A percentile compares a stretch with the other conserved stretches of the same genome.
Evolutionary conservation across 2,329 filamentous ascomycete species (phyloP).

Genomic region (Aotearoamyces nothofagi): DNA sequence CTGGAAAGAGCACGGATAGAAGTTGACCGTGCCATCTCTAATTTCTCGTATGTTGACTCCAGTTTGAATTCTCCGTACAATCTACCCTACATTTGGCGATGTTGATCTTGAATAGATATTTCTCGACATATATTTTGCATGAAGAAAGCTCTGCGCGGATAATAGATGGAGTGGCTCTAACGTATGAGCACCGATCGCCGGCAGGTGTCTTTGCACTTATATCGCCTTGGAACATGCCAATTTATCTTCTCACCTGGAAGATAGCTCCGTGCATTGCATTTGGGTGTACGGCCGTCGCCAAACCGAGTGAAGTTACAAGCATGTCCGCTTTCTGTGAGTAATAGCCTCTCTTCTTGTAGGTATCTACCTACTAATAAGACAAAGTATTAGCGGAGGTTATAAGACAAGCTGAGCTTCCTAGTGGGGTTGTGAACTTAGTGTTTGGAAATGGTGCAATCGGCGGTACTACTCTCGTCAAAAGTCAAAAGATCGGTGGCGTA

Average conservation of each 20-base stretch:
- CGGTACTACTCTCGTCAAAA: constrained; percentile 2
- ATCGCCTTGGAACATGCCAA: constrained; percentile 22
- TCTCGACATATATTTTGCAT: constrained; percentile 21
- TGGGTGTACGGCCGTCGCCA: constrained; percentile 21
- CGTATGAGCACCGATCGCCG: constrained; percentile 21
- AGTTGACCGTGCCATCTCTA: constrained; percentile 20
- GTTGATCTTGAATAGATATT: no score
- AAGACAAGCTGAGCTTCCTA: constrained; percentile 13
- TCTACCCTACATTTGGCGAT: no score
- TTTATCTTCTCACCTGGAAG: constrained; percentile 22
- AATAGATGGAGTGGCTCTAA: constrained; percentile 18
- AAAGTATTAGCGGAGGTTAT: constrained; percentile 13
- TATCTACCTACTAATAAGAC: background rate
- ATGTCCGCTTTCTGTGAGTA: constrained; percentile 16
- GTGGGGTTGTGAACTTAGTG: constrained; percentile 20
- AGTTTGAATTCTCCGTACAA: no score
- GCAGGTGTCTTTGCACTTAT: constrained; percentile 21
- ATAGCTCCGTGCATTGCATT: constrained; percentile 22
- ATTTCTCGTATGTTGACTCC: constrained; percentile 20
- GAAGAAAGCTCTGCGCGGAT: constrained; percentile 18
- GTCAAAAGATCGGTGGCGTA: constrained; percentile 15
- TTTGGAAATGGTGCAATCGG: constrained; percentile 18
- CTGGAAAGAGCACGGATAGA: constrained; percentile 19
- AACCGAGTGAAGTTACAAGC: constrained; percentile 21
- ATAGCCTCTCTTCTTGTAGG: background rate